phyloP scores from a whole-genome alignment of 805 yeast species.

The Nakazawaea anatomiae region DNA sequence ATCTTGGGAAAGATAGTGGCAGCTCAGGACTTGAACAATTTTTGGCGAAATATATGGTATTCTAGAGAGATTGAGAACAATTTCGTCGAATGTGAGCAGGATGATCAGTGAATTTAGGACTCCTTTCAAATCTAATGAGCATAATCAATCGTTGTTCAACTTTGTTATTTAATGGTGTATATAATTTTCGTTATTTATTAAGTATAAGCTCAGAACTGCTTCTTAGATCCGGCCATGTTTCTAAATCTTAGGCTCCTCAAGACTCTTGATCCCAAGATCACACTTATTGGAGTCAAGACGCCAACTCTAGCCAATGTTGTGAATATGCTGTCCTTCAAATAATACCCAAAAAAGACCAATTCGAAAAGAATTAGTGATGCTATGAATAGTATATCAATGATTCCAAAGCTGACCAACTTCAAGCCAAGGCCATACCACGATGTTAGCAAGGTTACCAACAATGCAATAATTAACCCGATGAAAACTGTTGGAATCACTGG shows the following conservation, averaged over 20 bases:
- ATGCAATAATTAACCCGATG: slow-evolving; percentile 33
- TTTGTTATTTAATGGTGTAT: no score
- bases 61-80: slow-evolving; percentile 52
- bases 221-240: slow-evolving; percentile 16
- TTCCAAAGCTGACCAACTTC: slow-evolving; percentile 25
- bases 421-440: slow-evolving; percentile 34
- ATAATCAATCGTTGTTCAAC: no score
- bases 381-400: slow-evolving; percentile 39
- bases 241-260: slow-evolving; percentile 33
- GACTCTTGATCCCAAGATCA: slow-evolving; percentile 62
- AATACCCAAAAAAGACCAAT: slow-evolving; percentile 49
- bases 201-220: slow-evolving; percentile 20
- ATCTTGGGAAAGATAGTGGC: slow-evolving; percentile 84
- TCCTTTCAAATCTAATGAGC: no score
- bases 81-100: slow-evolving; percentile 21
- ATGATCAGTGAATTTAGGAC: background rate
- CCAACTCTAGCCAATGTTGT: slow-evolving; percentile 43
- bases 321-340: slow-evolving; percentile 54
- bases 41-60: slow-evolving; percentile 35
- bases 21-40: slow-evolving; percentile 49
- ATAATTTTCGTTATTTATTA: background rate
- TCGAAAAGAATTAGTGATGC: slow-evolving; percentile 45
- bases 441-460: slow-evolving; percentile 36
- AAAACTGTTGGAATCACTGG: slow-evolving; percentile 47
- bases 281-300: slow-evolving; percentile 45